Percentiles rank a stretch among this genome's conserved stretches.
Conservation (phyloP, 1,284 basidiomycete genomes). For the Ganoderma leucocontextum region DNA sequence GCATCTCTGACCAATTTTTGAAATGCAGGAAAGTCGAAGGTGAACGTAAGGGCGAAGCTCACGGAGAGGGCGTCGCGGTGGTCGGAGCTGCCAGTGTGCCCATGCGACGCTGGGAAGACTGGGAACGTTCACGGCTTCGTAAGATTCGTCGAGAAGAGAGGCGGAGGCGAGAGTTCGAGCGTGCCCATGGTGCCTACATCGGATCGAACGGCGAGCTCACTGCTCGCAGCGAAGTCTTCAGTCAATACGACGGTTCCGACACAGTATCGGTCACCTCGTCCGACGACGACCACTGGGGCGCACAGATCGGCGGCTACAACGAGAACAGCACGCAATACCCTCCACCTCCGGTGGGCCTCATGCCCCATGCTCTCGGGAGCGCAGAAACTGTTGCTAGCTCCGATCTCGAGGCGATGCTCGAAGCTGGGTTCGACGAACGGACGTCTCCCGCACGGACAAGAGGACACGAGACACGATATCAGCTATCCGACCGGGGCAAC, state of each 20-base stretch:
- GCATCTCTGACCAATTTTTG: conserved; percentile 13
- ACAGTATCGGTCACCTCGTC: conserved; percentile 83
- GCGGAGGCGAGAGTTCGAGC: conserved; percentile 82
- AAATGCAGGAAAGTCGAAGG: conserved; percentile 89
- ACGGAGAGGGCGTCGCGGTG: conserved; percentile 72
- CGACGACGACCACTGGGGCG: conserved; percentile 94
- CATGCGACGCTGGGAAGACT: conserved; percentile 97
- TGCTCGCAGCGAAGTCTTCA: conserved; percentile 60
- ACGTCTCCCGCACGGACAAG: conserved; percentile 45
- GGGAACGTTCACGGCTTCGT: conserved; percentile 96
- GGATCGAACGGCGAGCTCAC: conserved; percentile 68
- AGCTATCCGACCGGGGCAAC: conserved; percentile 61
- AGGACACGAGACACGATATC: conserved; percentile 58
- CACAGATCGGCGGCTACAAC: conserved; percentile 88
- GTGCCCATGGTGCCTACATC: conserved; percentile 73
- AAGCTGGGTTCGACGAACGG: conserved; percentile 84
- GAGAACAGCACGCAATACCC: conserved; percentile 82
- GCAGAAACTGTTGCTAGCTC: conserved; percentile 75
- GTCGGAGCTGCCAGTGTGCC: conserved; percentile 77
- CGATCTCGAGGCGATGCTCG: conserved; percentile 90
- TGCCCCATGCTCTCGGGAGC: conserved; percentile 55
- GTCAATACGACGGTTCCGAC: conserved; percentile 78
- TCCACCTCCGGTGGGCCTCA: conserved; percentile 82
- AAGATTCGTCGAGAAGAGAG: conserved; percentile 93
- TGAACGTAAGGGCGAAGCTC: conserved; percentile 80